These are phyloP conservation scores for Jimgerdemannia lactiflua DNA, from an alignment of 192 early-diverging fungal species.

Conservation along the genomic window DNA sequence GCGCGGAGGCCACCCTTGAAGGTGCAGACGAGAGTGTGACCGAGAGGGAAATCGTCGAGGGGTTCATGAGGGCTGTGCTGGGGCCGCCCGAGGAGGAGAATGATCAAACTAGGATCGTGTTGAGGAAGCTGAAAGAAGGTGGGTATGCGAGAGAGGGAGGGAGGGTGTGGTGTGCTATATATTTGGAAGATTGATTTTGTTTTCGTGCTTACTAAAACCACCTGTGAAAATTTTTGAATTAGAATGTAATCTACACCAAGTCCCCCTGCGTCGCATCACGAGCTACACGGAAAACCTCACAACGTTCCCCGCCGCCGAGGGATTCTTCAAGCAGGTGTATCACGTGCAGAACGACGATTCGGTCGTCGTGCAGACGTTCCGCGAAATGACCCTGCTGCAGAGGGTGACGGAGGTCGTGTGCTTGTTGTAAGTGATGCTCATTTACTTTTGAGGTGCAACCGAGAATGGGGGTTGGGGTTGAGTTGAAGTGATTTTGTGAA, in stretches of 20 bases:
- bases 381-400: conserved; percentile 55
- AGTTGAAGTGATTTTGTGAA: too few species aligned
- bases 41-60: background rate
- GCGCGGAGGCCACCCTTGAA: background rate
- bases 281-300: conserved; percentile 2
- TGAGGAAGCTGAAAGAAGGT: conserved; percentile 4
- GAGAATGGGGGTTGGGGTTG: background rate
- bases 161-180: too few species aligned
- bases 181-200: too few species aligned
- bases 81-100: background rate
- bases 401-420: conserved; percentile 56
- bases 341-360: conserved; percentile 38
- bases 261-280: background rate
- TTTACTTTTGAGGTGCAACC: too few species aligned
- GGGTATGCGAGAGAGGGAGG: background rate
- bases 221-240: too few species aligned
- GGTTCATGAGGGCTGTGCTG: background rate
- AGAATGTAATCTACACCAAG: background rate
- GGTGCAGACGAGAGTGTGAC: background rate
- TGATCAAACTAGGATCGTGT: background rate
- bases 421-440: conserved; percentile 39
- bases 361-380: conserved; percentile 56
- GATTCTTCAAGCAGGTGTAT: conserved; percentile 56
- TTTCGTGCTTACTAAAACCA: too few species aligned
- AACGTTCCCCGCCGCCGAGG: conserved; percentile 41